These are phyloP conservation scores for Fragilariopsis cylindrus DNA, from an alignment of 108 stramenopile species.

Conservation along the genomic window DNA sequence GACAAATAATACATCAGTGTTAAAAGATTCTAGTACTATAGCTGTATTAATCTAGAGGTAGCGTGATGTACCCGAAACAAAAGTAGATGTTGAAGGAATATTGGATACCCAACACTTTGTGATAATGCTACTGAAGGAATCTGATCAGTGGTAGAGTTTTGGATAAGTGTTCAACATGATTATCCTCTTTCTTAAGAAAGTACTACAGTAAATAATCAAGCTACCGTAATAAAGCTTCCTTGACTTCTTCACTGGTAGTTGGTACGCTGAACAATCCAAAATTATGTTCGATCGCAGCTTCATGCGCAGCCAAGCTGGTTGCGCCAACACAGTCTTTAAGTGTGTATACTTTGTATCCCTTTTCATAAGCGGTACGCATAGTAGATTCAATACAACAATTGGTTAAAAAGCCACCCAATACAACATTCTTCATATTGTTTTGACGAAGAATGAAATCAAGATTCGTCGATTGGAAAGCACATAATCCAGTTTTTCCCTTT, in stretches of 20 bases:
- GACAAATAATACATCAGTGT: no score
- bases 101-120: no score
- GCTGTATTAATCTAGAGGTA: no score
- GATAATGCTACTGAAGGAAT: no score
- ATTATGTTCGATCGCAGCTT: conserved; percentile 62
- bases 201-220: no score
- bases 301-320: conserved; percentile 64
- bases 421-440: conserved; percentile 56
- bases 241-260: conserved; percentile 52
- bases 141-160: no score
- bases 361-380: conserved; percentile 80
- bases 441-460: conserved; percentile 71
- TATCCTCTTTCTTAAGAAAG: no score
- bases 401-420: conserved; percentile 78
- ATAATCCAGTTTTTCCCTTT: conserved; percentile 74
- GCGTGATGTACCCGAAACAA: no score
- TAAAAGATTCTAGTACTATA: no score
- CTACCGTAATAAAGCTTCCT: conserved; percentile 22
- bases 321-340: conserved; percentile 71
- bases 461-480: conserved; percentile 75
- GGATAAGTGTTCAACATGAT: no score
- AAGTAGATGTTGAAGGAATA: no score
- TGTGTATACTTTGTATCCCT: conserved; percentile 70
- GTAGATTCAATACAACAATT: conserved; percentile 84
- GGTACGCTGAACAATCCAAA: conserved; percentile 76